phyloP scores from a whole-genome alignment of 768 basidiomycete species.

The Auricularia auricula-judae region DNA sequence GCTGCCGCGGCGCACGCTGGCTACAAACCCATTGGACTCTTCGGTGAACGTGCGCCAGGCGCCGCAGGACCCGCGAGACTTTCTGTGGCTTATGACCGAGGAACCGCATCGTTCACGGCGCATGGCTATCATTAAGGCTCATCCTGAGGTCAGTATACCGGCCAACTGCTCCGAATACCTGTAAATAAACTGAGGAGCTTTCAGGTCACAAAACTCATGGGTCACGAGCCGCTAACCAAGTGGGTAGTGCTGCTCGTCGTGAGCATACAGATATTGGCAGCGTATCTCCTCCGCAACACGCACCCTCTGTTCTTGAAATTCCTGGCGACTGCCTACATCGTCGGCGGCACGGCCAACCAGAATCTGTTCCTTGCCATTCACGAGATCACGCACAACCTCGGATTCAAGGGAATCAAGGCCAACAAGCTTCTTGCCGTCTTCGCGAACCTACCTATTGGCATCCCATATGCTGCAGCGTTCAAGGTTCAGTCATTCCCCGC shows the following conservation, averaged over 20 bases:
- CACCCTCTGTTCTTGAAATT: constrained; percentile 63
- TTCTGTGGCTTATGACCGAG: constrained; percentile 95
- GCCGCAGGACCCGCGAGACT: constrained; percentile 73
- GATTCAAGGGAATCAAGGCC: constrained; percentile 67
- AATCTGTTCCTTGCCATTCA: constrained; percentile 97
- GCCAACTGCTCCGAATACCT: neutral
- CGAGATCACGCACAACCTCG: constrained; percentile 96
- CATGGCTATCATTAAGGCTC: constrained; percentile 83
- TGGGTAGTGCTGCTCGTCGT: constrained; percentile 82
- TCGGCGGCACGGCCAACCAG: constrained; percentile 95
- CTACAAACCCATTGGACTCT: constrained; percentile 40
- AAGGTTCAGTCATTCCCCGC: constrained; percentile 40
- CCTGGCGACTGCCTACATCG: constrained; percentile 63
- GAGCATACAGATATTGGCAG: constrained; percentile 54
- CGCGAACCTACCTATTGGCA: constrained; percentile 86
- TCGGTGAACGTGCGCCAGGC: constrained; percentile 28
- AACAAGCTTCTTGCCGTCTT: constrained; percentile 87
- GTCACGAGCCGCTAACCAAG: constrained; percentile 84
- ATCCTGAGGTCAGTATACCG: constrained; percentile 61
- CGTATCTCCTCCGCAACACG: constrained; percentile 55
- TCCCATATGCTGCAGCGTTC: constrained; percentile 93
- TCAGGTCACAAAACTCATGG: constrained; percentile 94
- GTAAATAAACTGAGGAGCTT: neutral
- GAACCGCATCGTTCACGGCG: constrained; percentile 89
- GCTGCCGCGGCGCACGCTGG: constrained; percentile 22